phyloP scores from a whole-genome alignment of 2,329 filamentous ascomycete genomes.

The Monosporascus cannonballus region DNA sequence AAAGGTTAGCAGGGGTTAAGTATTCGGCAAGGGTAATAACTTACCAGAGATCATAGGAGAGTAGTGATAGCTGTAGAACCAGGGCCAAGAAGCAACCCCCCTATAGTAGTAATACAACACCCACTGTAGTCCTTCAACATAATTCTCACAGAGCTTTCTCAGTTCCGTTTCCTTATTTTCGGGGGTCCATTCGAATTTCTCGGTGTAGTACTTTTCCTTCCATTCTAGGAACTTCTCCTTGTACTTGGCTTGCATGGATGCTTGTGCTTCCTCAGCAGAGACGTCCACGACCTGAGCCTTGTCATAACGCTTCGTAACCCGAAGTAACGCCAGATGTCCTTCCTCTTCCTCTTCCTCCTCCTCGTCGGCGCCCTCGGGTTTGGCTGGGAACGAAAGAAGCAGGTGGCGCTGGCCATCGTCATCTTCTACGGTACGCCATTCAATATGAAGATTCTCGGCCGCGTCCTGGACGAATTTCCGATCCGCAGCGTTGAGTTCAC shows the following conservation, averaged over 20 bases:
- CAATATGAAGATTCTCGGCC: constrained; percentile 55
- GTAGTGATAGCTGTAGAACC: constrained; percentile 97
- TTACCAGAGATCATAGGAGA: constrained; percentile 87
- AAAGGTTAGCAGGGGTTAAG: constrained; percentile 11
- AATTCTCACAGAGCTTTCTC: constrained; percentile 82
- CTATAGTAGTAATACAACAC: constrained; percentile 97
- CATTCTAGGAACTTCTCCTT: constrained; percentile 83
- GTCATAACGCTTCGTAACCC: constrained; percentile 86
- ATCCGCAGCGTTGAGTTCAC: constrained; percentile 71
- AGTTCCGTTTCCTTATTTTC: constrained; percentile 72
- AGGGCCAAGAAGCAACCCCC: constrained; percentile 96
- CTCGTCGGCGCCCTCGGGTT: constrained; percentile 36
- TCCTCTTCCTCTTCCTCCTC: constrained; percentile 68
- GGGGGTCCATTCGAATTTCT: constrained; percentile 83
- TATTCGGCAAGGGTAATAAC: constrained; percentile 5
- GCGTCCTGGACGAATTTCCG: constrained; percentile 90
- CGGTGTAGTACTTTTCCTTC: constrained; percentile 90
- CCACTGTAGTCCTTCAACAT: constrained; percentile 96
- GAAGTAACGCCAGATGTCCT: constrained; percentile 76
- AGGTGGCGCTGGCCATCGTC: constrained; percentile 49
- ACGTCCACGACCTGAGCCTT: constrained; percentile 80
- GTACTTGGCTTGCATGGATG: constrained; percentile 77
- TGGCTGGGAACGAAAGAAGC: constrained; percentile 42
- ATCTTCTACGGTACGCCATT: constrained; percentile 53
- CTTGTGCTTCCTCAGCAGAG: constrained; percentile 71